Conservation (phyloP, 768 basidiomycete species). For the Asterophora lycoperdoides region DNA sequence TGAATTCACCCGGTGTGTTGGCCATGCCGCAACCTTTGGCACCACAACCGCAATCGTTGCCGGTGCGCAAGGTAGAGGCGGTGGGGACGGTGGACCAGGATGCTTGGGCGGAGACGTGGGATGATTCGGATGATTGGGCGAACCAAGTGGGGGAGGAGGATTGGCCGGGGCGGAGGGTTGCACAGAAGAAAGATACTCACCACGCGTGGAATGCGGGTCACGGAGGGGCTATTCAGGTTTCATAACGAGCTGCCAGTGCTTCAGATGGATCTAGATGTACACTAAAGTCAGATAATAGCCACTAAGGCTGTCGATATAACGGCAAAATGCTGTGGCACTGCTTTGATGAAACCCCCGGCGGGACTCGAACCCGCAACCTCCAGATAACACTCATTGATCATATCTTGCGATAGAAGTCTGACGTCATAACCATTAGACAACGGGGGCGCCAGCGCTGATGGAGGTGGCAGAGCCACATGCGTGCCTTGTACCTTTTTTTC, state of each 20-base stretch:
- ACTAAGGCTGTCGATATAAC: no score
- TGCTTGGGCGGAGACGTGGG: conserved; percentile 51
- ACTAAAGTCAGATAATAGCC: neutral
- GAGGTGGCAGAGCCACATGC: no score
- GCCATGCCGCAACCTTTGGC: conserved; percentile 7
- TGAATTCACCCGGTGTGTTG: conserved; percentile 27
- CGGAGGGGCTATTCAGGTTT: conserved; percentile 13
- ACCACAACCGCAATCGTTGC: conserved; percentile 11
- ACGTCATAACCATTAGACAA: conserved; percentile 92
- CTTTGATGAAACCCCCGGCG: conserved; percentile 62
- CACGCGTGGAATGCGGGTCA: conserved; percentile 18
- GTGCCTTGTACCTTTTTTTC: no score
- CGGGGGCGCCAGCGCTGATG: conserved; percentile 44
- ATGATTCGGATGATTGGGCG: conserved; percentile 51
- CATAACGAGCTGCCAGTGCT: conserved; percentile 6
- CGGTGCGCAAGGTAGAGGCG: conserved; percentile 9
- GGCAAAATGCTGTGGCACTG: neutral
- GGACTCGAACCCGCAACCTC: conserved; percentile 87
- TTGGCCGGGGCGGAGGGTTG: conserved; percentile 38
- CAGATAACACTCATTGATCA: no score
- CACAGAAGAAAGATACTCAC: conserved; percentile 31
- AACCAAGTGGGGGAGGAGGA: conserved; percentile 44
- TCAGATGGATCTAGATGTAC: conserved; percentile 1
- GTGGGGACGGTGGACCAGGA: conserved; percentile 13
- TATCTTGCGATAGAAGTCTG: conserved; percentile 93